phyloP scores from a whole-genome alignment of 164 flowering plant species.

The Magnolia kwangsiensis region DNA sequence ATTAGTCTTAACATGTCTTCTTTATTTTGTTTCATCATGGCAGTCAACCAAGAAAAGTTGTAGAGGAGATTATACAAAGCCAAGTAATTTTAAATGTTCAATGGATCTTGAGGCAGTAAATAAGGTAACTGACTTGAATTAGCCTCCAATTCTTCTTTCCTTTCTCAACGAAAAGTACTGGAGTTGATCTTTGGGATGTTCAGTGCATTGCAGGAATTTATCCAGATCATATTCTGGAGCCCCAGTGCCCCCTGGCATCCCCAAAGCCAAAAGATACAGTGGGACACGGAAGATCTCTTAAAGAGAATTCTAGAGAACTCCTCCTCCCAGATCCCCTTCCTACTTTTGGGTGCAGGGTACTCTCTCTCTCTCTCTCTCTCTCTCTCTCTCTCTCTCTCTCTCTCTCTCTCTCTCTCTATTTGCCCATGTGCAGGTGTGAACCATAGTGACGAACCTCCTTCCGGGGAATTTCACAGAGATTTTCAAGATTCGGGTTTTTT shows the following conservation, averaged over 20 bases:
- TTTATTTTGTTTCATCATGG: no score
- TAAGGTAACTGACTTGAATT: constrained; percentile 8
- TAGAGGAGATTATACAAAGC: constrained; percentile 26
- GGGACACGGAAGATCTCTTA: constrained; percentile 15
- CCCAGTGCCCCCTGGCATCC: constrained; percentile 24
- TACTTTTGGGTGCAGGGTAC: constrained; percentile 3
- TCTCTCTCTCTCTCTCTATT: background rate
- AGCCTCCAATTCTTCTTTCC: background rate
- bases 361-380: background rate
- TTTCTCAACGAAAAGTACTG: background rate
- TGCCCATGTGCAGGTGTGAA: no score
- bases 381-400: background rate
- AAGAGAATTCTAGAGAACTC: background rate
- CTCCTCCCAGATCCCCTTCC: background rate
- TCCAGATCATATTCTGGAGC: constrained; percentile 32
- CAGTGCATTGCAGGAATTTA: constrained; percentile 31
- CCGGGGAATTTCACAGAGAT: no score
- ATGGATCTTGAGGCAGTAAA: constrained; percentile 8
- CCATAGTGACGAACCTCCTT: no score
- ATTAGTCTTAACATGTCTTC: no score
- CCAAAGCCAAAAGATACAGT: constrained; percentile 18
- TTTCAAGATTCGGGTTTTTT: no score
- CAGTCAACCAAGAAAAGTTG: constrained; percentile 37
- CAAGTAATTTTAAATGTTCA: constrained; percentile 27
- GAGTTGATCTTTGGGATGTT: background rate